Conservation (phyloP, 495 filamentous ascomycete genomes). For the Viridothelium virens region DNA sequence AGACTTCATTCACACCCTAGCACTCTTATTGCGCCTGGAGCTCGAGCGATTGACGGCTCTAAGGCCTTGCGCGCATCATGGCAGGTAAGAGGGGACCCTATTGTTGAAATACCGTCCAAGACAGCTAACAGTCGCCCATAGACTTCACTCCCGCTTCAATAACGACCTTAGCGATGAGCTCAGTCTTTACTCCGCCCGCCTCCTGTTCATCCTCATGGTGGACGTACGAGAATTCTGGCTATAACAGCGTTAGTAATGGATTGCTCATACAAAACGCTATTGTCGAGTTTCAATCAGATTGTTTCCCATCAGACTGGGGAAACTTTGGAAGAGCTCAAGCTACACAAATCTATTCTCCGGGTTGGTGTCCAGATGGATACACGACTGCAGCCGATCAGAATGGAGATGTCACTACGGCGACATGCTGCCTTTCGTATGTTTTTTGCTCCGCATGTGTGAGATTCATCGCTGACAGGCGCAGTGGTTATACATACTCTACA, state of each 20-base stretch:
- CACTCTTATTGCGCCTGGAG: not conserved
- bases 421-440: conserved; percentile 7
- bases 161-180: not conserved
- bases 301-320: not conserved
- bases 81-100: not conserved
- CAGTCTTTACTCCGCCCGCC: not conserved
- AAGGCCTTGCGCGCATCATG: not conserved
- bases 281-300: not conserved
- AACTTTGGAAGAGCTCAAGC: conserved; percentile 11
- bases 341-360: not conserved
- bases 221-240: not conserved
- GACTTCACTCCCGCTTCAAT: not conserved
- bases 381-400: not conserved
- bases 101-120: not conserved
- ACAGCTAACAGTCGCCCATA: not conserved
- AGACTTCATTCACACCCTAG: not conserved
- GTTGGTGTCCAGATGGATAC: conserved; percentile 1
- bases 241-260: conserved; percentile 8
- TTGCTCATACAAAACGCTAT: conserved; percentile 4
- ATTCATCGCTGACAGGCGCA: not conserved
- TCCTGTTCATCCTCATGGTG: conserved; percentile 4
- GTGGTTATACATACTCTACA: conserved; percentile 1
- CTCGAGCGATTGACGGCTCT: not conserved
- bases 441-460: too few species aligned
- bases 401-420: not conserved